phyloP scores from a whole-genome alignment of 495 filamentous ascomycete species.

The Amphirosellinia nigrospora region DNA sequence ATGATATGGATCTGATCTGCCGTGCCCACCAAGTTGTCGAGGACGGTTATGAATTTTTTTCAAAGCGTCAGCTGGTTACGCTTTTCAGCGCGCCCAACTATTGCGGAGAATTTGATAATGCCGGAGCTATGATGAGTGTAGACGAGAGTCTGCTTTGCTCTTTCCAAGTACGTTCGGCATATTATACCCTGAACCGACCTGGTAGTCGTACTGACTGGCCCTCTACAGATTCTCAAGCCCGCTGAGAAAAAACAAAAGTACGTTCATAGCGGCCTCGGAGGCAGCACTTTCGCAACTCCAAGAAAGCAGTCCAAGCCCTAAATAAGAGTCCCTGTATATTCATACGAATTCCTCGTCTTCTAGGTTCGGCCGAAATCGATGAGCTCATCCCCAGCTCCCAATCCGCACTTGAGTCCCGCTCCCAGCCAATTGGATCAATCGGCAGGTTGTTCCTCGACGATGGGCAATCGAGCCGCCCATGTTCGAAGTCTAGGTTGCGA shows the following conservation, averaged over 20 bases:
- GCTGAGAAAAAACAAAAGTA: conserved; percentile 99
- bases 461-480: conserved; percentile 15
- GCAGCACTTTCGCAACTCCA: conserved; percentile 86
- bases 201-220: conserved; percentile 19
- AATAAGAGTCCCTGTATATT: conserved; percentile 71
- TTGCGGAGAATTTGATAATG: conserved; percentile 99
- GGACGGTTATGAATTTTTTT: conserved; percentile 99
- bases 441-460: conserved; percentile 25
- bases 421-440: conserved; percentile 35
- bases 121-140: conserved; percentile 99
- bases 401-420: conserved; percentile 34
- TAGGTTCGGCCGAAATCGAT: conserved; percentile 93
- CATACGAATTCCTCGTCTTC: conserved; percentile 86
- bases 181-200: not conserved
- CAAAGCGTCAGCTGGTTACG: conserved; percentile 95
- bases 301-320: conserved; percentile 89
- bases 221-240: conserved; percentile 89
- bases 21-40: conserved; percentile 99
- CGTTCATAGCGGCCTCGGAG: conserved; percentile 88
- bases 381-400: conserved; percentile 50
- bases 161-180: conserved; percentile 80
- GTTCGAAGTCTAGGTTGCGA: conserved; percentile 13
- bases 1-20: conserved; percentile 99
- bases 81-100: conserved; percentile 99
- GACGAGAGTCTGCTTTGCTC: conserved; percentile 98